Evolutionary conservation across 164 flowering plant genomes (phyloP).

Genomic region (Akebia trifoliata): DNA sequence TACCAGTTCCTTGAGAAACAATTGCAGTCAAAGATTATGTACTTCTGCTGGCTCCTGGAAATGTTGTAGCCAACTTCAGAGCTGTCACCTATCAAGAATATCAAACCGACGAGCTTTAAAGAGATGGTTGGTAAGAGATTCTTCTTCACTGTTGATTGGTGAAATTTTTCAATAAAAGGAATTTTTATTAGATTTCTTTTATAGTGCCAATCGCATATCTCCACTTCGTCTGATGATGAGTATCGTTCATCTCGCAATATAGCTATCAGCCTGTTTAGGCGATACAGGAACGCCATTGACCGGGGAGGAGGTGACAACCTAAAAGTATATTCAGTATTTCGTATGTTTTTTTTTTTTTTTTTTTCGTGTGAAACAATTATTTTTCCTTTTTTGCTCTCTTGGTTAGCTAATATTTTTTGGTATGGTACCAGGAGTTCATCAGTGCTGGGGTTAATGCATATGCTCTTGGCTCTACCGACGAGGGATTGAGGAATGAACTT

Average conservation of each 20-base stretch:
- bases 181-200: neutral
- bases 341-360: conserved; percentile 6
- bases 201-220: conserved; percentile 47
- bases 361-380: conserved; percentile 1
- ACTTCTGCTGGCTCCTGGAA: conserved; percentile 28
- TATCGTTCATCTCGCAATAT: conserved; percentile 93
- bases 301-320: conserved; percentile 93
- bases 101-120: conserved; percentile 30
- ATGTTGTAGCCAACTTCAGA: conserved; percentile 17
- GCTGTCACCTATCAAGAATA: conserved; percentile 14
- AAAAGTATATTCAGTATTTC: conserved; percentile 48
- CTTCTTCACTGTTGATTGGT: neutral
- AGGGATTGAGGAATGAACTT: conserved; percentile 81
- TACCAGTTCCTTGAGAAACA: conserved; percentile 12
- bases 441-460: conserved; percentile 95
- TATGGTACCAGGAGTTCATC: conserved; percentile 70
- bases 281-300: conserved; percentile 68
- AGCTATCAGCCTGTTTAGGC: conserved; percentile 78
- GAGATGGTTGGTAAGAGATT: conserved; percentile 50
- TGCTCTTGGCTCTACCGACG: conserved; percentile 91
- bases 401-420: neutral
- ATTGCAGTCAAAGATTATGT: conserved; percentile 19
- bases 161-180: neutral
- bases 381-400: neutral
- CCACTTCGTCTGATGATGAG: conserved; percentile 67